These are phyloP conservation scores for Candolleomyces aberdarensis DNA, from an alignment of 768 basidiomycete species.

Conservation along the genomic window DNA sequence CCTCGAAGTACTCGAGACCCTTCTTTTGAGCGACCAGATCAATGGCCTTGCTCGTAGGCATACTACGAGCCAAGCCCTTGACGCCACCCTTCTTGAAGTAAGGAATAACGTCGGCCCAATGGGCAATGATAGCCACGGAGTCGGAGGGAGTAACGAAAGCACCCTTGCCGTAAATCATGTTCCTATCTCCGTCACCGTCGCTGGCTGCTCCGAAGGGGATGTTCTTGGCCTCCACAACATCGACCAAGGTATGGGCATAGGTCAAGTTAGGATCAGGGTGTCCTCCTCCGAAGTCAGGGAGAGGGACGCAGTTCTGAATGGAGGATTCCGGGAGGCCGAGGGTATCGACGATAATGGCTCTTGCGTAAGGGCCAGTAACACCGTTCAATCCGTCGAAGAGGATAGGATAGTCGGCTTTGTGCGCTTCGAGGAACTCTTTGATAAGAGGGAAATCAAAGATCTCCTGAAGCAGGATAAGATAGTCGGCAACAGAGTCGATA, in stretches of 20 bases:
- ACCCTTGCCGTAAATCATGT: conserved; percentile 99
- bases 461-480: conserved; percentile 73
- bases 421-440: conserved; percentile 77
- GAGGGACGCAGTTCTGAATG: conserved; percentile 86
- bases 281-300: conserved; percentile 95
- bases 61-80: conserved; percentile 93
- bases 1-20: conserved; percentile 90
- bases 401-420: conserved; percentile 69
- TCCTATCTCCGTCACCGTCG: conserved; percentile 97
- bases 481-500: conserved; percentile 93
- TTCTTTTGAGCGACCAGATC: conserved; percentile 45
- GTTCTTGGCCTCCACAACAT: conserved; percentile 79
- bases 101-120: conserved; percentile 90
- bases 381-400: conserved; percentile 96
- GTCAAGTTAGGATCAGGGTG: conserved; percentile 99
- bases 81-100: conserved; percentile 91
- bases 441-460: conserved; percentile 97
- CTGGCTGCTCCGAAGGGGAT: conserved; percentile 95
- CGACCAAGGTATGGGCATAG: conserved; percentile 92
- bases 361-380: conserved; percentile 96
- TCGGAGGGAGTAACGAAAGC: conserved; percentile 98
- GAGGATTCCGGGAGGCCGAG: conserved; percentile 79
- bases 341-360: conserved; percentile 77
- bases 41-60: conserved; percentile 97
- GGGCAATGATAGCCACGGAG: conserved; percentile 97